These are phyloP conservation scores for Cryphonectria naterciae DNA, from an alignment of 2,329 filamentous ascomycete genomes.

Conservation along the genomic window DNA sequence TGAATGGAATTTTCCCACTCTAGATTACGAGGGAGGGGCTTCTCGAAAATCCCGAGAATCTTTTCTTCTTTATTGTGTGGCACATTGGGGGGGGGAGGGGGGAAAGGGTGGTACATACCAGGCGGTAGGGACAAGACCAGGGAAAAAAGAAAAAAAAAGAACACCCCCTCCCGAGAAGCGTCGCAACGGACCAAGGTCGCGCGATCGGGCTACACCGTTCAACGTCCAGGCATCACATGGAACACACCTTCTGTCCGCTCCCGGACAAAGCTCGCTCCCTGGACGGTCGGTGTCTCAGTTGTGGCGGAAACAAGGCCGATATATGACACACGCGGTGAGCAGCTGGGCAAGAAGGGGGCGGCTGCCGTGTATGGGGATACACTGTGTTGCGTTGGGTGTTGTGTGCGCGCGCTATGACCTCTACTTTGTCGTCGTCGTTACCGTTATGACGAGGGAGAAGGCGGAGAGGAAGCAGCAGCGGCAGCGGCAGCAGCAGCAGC, in stretches of 20 bases:
- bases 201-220: constrained; percentile 46
- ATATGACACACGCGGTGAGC: constrained; percentile 29
- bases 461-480: constrained; percentile 8
- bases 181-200: constrained; percentile 44
- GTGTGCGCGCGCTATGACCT: constrained; percentile 18
- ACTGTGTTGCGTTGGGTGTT: constrained; percentile 26
- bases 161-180: constrained; percentile 38
- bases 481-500: constrained; percentile 15
- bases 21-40: constrained; percentile 16
- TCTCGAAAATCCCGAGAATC: constrained; percentile 29
- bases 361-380: constrained; percentile 25
- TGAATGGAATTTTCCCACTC: constrained; percentile 31
- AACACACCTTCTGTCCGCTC: constrained; percentile 45
- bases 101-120: constrained; percentile 43
- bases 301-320: constrained; percentile 21
- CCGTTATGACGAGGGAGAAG: constrained; percentile 17
- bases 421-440: neutral
- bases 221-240: constrained; percentile 48
- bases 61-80: constrained; percentile 22
- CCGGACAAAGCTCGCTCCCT: constrained; percentile 38
- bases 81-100: constrained; percentile 25
- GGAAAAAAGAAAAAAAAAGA: constrained; percentile 14
- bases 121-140: constrained; percentile 38
- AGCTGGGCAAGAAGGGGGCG: constrained; percentile 27
- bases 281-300: constrained; percentile 35